Conservation (phyloP, 306 rosid species). For the Acacia crassicarpa region DNA sequence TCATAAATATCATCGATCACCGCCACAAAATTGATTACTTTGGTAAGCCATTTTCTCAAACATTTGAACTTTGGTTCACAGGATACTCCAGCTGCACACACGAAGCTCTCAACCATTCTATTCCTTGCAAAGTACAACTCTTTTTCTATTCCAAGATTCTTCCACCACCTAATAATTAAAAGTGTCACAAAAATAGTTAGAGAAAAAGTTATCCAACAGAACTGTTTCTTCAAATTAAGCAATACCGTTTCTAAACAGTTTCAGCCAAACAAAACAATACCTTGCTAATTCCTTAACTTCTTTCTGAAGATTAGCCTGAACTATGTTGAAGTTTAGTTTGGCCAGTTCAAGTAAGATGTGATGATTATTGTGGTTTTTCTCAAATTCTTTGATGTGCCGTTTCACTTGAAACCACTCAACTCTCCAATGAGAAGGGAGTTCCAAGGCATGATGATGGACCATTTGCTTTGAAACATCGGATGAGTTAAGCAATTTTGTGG, state of each 20-base stretch:
- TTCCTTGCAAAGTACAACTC: slow-evolving; percentile 59
- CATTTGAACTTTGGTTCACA: slow-evolving; percentile 34
- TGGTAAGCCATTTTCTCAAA: slow-evolving; percentile 67
- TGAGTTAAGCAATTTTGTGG: not conserved
- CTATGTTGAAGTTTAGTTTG: slow-evolving; percentile 48
- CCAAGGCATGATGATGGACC: slow-evolving; percentile 48
- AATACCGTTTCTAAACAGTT: not conserved
- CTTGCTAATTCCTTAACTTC: slow-evolving; percentile 51
- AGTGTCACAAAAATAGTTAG: not conserved
- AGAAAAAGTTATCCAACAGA: not conserved
- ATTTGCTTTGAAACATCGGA: slow-evolving; percentile 14
- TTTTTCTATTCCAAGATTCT: slow-evolving; percentile 43
- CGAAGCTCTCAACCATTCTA: slow-evolving; percentile 68
- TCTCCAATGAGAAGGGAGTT: slow-evolving; percentile 60
- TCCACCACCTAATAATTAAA: slow-evolving; percentile 71
- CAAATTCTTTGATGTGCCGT: slow-evolving; percentile 44
- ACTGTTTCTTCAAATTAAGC: not conserved
- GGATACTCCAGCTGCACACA: slow-evolving; percentile 57
- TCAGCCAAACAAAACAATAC: slow-evolving; percentile 22
- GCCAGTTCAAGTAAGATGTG: slow-evolving; percentile 44
- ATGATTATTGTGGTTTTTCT: not conserved
- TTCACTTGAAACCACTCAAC: slow-evolving; percentile 61
- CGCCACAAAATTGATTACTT: slow-evolving; percentile 44
- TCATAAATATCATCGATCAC: slow-evolving; percentile 68
- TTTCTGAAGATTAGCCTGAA: slow-evolving; percentile 50